Conservation (phyloP, 345 rosid species). For the Lepidium africanum region DNA sequence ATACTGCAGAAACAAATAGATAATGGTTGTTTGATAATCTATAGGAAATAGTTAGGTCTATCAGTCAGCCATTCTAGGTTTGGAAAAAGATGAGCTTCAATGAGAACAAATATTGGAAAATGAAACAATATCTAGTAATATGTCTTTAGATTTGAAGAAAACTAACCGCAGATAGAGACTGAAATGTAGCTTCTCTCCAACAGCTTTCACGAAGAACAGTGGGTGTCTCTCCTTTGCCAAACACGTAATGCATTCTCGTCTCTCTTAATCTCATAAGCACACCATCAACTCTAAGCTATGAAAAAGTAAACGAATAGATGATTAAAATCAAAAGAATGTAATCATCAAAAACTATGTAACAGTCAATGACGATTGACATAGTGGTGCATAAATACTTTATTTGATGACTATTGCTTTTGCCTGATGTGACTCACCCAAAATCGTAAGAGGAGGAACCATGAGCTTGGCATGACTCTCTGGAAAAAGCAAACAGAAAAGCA, state of each 20-base stretch:
- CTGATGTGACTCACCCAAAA: conserved; percentile 71
- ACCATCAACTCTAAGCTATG: conserved; percentile 96
- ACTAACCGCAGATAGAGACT: conserved; percentile 71
- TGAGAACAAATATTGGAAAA: not conserved
- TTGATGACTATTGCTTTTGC: not conserved
- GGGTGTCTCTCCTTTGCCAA: conserved; percentile 38
- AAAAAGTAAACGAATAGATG: not conserved
- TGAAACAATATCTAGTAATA: not conserved
- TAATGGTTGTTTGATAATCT: not conserved
- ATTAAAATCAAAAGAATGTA: not conserved
- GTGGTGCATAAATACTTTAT: not conserved
- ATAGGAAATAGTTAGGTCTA: not conserved
- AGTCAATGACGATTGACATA: not conserved
- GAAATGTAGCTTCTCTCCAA: conserved; percentile 87
- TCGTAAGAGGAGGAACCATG: conserved; percentile 94
- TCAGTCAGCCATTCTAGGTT: not conserved
- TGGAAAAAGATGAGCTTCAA: not conserved
- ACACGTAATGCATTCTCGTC: conserved; percentile 74
- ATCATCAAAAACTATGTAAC: not conserved
- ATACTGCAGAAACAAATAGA: not conserved
- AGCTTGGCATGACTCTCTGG: conserved; percentile 94
- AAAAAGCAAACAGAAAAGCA: conserved; percentile 12
- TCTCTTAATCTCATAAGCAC: conserved; percentile 93
- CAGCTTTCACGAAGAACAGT: conserved; percentile 76
- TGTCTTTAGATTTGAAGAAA: not conserved